phyloP scores from a whole-genome alignment of 2,329 filamentous ascomycete genomes.

The Epichloe hybrida region DNA sequence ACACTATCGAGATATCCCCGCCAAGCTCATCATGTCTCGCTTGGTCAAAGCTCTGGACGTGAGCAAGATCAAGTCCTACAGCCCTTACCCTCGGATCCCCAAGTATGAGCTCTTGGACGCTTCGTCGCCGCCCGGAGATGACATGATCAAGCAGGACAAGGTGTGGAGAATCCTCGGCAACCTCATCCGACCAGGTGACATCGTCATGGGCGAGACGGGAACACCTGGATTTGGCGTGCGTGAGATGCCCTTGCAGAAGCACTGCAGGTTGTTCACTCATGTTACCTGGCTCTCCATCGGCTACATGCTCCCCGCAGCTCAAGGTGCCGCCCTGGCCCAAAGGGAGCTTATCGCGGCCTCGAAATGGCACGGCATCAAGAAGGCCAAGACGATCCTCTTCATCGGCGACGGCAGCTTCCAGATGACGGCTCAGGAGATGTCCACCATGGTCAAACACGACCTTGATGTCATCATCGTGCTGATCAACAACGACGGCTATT shows the following conservation, averaged over 20 bases:
- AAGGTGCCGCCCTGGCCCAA: conserved; percentile 42
- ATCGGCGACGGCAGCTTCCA: conserved; percentile 53
- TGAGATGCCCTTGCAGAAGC: conserved; percentile 33
- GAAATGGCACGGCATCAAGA: conserved; percentile 8
- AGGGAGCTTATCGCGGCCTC: conserved; percentile 23
- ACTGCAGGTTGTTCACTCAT: conserved; percentile 32
- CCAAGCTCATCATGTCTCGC: conserved; percentile 9
- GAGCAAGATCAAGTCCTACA: conserved; percentile 12
- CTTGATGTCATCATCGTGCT: conserved; percentile 37
- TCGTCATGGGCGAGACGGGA: conserved; percentile 44
- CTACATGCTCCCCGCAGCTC: conserved; percentile 44
- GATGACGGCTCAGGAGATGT: conserved; percentile 53
- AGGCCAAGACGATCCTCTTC: conserved; percentile 34
- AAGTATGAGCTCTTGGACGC: conserved; percentile 9
- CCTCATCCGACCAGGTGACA: conserved; percentile 37
- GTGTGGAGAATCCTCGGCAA: conserved; percentile 33
- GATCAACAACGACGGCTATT: conserved; percentile 47
- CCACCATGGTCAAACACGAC: conserved; percentile 44
- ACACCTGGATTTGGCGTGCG: conserved; percentile 42
- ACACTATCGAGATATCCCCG: conserved; percentile 17
- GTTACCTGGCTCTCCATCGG: conserved; percentile 48
- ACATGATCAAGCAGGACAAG: conserved; percentile 22
- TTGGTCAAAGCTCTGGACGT: conserved; percentile 12
- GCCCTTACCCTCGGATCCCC: conserved; percentile 15
- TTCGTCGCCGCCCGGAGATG: neutral